These are phyloP conservation scores for Candolleomyces efflorescens DNA, from an alignment of 768 basidiomycete genomes.

Conservation along the genomic window DNA sequence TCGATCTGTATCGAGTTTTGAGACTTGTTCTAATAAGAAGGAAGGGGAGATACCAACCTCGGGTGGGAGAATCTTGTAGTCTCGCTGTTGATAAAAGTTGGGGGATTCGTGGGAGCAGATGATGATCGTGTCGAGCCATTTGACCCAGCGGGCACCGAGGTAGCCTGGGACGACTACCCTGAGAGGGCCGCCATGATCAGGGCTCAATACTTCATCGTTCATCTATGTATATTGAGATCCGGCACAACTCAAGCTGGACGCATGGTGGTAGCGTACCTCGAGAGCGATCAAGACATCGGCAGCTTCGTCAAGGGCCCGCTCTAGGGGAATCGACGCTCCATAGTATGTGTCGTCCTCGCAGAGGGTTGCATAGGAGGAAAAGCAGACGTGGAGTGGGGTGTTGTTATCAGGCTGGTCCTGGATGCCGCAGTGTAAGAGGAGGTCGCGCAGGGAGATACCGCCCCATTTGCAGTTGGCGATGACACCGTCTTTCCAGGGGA, in stretches of 20 bases:
- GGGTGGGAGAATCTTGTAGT: slow-evolving; percentile 64
- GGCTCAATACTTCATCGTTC: slow-evolving; percentile 54
- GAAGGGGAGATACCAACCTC: slow-evolving; percentile 25
- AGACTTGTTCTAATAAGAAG: too few species aligned
- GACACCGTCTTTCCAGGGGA: slow-evolving; percentile 66
- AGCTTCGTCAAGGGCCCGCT: slow-evolving; percentile 40
- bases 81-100: slow-evolving; percentile 69
- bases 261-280: slow-evolving; percentile 35
- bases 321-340: slow-evolving; percentile 58
- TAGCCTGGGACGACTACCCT: slow-evolving; percentile 67
- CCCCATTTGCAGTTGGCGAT: slow-evolving; percentile 67
- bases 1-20: slow-evolving; percentile 33
- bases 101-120: slow-evolving; percentile 52
- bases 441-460: slow-evolving; percentile 53
- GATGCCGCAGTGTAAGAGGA: slow-evolving; percentile 46
- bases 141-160: slow-evolving; percentile 70
- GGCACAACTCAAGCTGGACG: neutral
- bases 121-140: slow-evolving; percentile 65
- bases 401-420: slow-evolving; percentile 20
- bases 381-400: slow-evolving; percentile 44
- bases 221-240: slow-evolving; percentile 37
- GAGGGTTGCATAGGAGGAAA: slow-evolving; percentile 53
- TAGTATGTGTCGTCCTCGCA: slow-evolving; percentile 63
- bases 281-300: slow-evolving; percentile 59
- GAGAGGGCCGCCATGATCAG: slow-evolving; percentile 63